A percentile compares a stretch with the other conserved stretches of the same genome.
Evolutionary conservation across 1,284 basidiomycete genomes (phyloP).

Genomic region (Cryptococcus sp.): DNA sequence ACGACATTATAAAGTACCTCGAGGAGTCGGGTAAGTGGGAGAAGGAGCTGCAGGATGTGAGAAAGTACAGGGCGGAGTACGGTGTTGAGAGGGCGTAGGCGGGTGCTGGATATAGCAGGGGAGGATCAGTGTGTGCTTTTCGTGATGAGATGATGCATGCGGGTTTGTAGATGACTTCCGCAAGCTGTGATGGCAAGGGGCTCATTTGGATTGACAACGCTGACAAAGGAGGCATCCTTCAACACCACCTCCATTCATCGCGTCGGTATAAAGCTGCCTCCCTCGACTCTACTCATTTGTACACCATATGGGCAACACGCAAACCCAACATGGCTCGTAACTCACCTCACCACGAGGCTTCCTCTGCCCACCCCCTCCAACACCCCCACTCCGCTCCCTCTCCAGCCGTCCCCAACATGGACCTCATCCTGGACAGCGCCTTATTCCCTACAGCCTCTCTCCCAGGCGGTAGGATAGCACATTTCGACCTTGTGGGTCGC

Average conservation of each 20-base stretch:
- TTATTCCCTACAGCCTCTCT: constrained; percentile 28
- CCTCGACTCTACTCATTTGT: not conserved
- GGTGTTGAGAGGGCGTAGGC: constrained; percentile 52
- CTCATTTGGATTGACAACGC: not conserved
- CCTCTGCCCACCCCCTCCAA: not conserved
- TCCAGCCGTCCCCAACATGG: not conserved
- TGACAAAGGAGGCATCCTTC: not conserved
- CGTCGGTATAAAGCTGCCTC: not conserved
- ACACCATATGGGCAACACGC: not conserved
- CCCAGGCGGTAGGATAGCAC: constrained; percentile 14
- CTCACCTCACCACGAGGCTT: not conserved
- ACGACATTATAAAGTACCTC: constrained; percentile 81
- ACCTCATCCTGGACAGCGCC: constrained; percentile 16
- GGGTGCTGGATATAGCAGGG: not conserved
- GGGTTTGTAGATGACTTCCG: not conserved
- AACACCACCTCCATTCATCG: too few species aligned
- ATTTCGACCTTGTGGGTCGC: constrained; percentile 24
- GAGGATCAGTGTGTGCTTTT: not conserved
- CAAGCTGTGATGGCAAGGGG: not conserved
- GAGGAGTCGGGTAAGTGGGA: constrained; percentile 60
- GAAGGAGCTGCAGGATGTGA: constrained; percentile 71
- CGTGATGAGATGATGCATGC: not conserved
- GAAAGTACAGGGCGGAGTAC: constrained; percentile 74
- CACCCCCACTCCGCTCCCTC: not conserved
- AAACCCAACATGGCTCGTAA: not conserved